Conservation (phyloP, 1,284 basidiomycete genomes). For the Termitomyces sp. region DNA sequence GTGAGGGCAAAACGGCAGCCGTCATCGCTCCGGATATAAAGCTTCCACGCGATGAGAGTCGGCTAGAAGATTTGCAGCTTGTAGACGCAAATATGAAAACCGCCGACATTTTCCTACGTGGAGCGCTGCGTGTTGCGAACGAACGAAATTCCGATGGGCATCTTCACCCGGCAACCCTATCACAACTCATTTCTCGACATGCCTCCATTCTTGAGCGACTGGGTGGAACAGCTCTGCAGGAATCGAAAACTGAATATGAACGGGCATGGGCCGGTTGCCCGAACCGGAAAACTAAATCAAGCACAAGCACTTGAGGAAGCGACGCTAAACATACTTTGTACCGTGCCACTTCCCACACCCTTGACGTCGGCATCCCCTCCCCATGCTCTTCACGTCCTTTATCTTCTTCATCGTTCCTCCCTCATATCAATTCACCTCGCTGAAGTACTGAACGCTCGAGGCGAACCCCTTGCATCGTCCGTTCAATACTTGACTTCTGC, state of each 20-base stretch:
- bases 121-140: constrained; percentile 47
- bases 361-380: constrained; percentile 32
- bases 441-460: constrained; percentile 64
- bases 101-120: constrained; percentile 51
- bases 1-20: constrained; percentile 42
- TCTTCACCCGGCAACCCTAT: constrained; percentile 48
- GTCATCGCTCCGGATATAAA: constrained; percentile 34
- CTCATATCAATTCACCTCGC: constrained; percentile 72
- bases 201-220: constrained; percentile 67
- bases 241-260: constrained; percentile 61
- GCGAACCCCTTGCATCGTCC: constrained; percentile 38
- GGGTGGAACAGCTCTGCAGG: constrained; percentile 52
- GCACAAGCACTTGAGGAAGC: constrained; percentile 66
- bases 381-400: constrained; percentile 61
- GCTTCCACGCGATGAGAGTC: constrained; percentile 30
- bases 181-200: constrained; percentile 58
- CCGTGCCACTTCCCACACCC: constrained; percentile 53
- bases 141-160: constrained; percentile 29
- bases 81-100: constrained; percentile 50
- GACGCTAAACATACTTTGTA: constrained; percentile 64
- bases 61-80: constrained; percentile 36
- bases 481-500: constrained; percentile 57
- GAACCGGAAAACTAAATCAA: constrained; percentile 55
- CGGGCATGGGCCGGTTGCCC: constrained; percentile 58
- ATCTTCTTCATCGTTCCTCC: constrained; percentile 68